phyloP scores from a whole-genome alignment of 352 stramenopile genomes.

The Globisporangium sylvaticum region DNA sequence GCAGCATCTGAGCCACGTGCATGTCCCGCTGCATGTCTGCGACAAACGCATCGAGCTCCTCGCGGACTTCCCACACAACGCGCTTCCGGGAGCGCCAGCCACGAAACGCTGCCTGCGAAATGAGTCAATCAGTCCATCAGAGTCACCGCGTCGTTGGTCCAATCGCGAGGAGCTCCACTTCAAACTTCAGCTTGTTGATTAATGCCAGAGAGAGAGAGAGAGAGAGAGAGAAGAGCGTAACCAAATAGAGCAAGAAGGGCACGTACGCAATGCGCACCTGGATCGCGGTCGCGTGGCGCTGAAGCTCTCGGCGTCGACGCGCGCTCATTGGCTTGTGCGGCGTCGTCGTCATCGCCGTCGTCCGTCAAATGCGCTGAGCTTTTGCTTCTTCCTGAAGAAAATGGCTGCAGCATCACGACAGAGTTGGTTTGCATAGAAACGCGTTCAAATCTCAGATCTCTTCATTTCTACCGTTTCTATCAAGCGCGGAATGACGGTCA shows the following conservation, averaged over 20 bases:
- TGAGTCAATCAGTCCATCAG: slow-evolving; percentile 1
- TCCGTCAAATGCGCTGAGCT: slow-evolving; percentile 1
- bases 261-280: too few species aligned
- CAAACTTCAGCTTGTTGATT: neutral
- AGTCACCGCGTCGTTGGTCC: neutral
- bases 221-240: neutral
- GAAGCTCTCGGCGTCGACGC: slow-evolving; percentile 8
- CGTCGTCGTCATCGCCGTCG: neutral
- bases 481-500: neutral
- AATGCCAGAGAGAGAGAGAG: too few species aligned
- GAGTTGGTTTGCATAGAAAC: neutral
- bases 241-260: neutral
- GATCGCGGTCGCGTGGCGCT: slow-evolving; percentile 23
- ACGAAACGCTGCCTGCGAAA: slow-evolving; percentile 39
- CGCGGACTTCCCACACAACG: slow-evolving; percentile 44
- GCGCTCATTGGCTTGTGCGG: neutral
- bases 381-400: neutral
- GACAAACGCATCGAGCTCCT: slow-evolving; percentile 40
- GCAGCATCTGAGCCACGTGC: slow-evolving; percentile 28
- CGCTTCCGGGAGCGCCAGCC: slow-evolving; percentile 46
- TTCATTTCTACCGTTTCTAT: neutral
- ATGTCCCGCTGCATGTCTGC: slow-evolving; percentile 33
- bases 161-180: slow-evolving; percentile 3
- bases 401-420: neutral
- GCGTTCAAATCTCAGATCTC: neutral